phyloP scores from a whole-genome alignment of 257 asterid species.

The Fraxinus pennsylvanica region DNA sequence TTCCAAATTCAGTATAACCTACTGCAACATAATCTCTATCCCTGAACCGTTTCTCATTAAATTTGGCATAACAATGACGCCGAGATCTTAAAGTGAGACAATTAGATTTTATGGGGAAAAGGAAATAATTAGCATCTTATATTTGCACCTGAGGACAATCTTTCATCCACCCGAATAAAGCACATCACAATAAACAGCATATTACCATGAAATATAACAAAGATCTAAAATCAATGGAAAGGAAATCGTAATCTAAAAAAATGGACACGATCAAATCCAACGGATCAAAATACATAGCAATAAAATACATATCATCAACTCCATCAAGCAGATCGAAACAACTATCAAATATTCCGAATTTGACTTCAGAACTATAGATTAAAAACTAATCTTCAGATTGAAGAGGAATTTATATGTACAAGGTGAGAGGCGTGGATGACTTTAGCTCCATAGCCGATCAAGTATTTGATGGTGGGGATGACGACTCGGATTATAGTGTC shows the following conservation, averaged over 20 bases:
- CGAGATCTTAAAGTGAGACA: not conserved
- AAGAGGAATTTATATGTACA: not conserved
- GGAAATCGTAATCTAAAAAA: not conserved
- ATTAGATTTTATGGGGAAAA: no score
- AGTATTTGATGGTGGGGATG: conserved; percentile 31
- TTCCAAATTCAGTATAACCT: not conserved
- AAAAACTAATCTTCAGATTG: no score
- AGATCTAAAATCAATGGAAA: not conserved
- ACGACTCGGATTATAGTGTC: conserved; percentile 32
- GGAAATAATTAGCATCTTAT: no score
- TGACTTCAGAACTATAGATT: no score
- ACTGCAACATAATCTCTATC: not conserved
- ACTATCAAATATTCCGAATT: no score
- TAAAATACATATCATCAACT: not conserved
- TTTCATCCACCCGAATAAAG: not conserved
- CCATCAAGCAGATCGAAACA: not conserved
- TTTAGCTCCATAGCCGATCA: conserved; percentile 33
- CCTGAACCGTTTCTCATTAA: not conserved
- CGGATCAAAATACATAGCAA: not conserved
- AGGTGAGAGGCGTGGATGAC: conserved; percentile 33
- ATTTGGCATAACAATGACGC: not conserved
- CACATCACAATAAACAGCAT: not conserved
- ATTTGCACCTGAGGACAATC: not conserved
- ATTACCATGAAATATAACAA: no score
- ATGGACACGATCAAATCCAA: not conserved